Percentiles rank a stretch among this genome's conserved stretches.
These are phyloP conservation scores for Acanthamoeba triangularis DNA, from an alignment of 208 protist species.

Conservation along the genomic window DNA sequence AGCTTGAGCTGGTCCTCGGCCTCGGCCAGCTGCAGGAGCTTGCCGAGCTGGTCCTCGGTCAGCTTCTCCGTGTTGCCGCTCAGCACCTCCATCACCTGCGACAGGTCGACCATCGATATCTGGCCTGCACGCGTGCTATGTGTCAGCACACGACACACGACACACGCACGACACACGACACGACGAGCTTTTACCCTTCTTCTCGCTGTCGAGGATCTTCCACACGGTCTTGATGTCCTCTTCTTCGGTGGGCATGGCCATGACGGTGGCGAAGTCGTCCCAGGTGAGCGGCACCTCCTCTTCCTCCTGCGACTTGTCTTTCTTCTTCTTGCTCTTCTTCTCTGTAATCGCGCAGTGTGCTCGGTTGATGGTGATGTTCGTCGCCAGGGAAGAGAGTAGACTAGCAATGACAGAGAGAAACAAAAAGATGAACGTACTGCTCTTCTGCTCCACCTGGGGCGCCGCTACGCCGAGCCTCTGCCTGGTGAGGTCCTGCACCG, in stretches of 20 bases:
- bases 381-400: too few relatives aligned
- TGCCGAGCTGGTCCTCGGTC: background rate
- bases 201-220: slow-evolving; percentile 28
- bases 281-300: background rate
- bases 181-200: background rate
- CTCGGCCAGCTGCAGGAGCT: background rate
- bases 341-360: too few relatives aligned
- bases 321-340: background rate
- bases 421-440: background rate
- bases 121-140: background rate
- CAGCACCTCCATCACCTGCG: slow-evolving; percentile 18
- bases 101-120: slow-evolving; percentile 22
- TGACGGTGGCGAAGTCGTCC: background rate
- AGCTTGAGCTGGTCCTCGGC: slow-evolving; percentile 17
- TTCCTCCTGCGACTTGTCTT: background rate
- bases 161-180: too few relatives aligned
- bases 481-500: slow-evolving; percentile 3
- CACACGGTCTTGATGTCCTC: slow-evolving; percentile 33
- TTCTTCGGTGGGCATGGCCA: background rate
- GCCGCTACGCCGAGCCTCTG: background rate
- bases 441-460: background rate
- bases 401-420: background rate
- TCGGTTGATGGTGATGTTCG: too few relatives aligned
- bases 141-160: background rate
- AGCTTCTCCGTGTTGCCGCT: slow-evolving; percentile 16